Evolutionary conservation across 2,329 filamentous ascomycete species (phyloP).

Genomic region (Apiospora aurea): DNA sequence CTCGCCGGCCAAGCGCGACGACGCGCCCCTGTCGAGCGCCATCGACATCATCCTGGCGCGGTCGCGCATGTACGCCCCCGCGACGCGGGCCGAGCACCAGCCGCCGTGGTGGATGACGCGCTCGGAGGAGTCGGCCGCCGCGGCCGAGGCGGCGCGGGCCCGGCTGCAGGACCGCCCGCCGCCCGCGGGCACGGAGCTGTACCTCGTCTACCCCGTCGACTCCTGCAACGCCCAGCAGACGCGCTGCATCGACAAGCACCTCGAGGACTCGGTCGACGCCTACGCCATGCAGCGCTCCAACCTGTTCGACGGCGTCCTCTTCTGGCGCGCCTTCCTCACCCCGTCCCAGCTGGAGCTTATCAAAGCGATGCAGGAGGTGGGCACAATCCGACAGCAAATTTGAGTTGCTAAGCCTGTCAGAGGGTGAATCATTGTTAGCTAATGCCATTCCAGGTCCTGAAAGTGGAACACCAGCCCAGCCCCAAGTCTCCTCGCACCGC

Average conservation of each 20-base stretch:
- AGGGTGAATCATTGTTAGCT: not conserved
- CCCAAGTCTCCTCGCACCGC: not conserved
- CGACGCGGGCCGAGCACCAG: no score
- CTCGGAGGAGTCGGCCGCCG: not conserved
- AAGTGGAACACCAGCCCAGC: not conserved
- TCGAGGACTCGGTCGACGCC: not conserved
- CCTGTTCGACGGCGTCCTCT: not conserved
- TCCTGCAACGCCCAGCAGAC: not conserved
- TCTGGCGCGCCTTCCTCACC: not conserved
- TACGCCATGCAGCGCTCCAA: constrained; percentile 3
- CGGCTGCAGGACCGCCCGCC: not conserved
- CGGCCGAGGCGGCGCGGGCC: not conserved
- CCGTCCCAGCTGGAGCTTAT: not conserved
- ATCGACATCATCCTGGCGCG: constrained; percentile 17
- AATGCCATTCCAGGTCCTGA: not conserved
- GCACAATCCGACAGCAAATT: not conserved
- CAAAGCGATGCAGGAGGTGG: not conserved
- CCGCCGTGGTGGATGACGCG: constrained; percentile 6
- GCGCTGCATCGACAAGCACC: not conserved
- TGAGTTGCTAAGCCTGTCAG: no score
- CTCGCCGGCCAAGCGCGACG: not conserved
- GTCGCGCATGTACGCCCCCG: not conserved
- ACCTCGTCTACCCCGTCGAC: not conserved
- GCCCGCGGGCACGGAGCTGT: not conserved
- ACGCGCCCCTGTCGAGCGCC: not conserved